Evolutionary conservation across 2,329 filamentous ascomycete genomes (phyloP).

Genomic region (Botrytis cinerea): DNA sequence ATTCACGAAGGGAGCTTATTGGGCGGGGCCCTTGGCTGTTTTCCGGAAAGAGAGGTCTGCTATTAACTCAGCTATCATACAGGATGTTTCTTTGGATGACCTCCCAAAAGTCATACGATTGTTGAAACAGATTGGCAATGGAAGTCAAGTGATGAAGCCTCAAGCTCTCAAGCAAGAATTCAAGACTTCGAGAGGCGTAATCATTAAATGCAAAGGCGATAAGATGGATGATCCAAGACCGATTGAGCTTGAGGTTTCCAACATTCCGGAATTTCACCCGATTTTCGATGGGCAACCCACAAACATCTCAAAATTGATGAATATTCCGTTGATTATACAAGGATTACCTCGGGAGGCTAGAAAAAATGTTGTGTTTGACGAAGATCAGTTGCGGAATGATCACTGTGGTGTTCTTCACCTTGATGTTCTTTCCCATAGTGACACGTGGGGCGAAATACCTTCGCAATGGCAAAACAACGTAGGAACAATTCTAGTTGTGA

Average conservation of each 20-base stretch:
- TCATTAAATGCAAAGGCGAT: neutral
- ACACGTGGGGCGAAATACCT: neutral
- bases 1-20: neutral
- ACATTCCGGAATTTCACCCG: neutral
- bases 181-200: neutral
- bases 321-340: neutral
- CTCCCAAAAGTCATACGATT: neutral
- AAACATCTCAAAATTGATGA: neutral
- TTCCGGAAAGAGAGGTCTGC: neutral
- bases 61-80: neutral
- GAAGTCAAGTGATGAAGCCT: neutral
- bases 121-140: neutral
- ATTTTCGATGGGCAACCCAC: neutral
- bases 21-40: neutral
- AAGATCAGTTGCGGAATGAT: neutral
- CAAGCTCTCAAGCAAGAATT: too few relatives aligned
- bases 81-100: neutral
- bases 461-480: neutral
- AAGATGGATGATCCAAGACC: fast-evolving
- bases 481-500: neutral
- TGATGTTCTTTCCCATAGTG: neutral
- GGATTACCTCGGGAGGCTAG: neutral
- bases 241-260: fast-evolving
- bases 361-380: too few relatives aligned
- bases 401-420: neutral